phyloP scores from a whole-genome alignment of 805 yeast genomes.

The Teunomyces pallodes region DNA sequence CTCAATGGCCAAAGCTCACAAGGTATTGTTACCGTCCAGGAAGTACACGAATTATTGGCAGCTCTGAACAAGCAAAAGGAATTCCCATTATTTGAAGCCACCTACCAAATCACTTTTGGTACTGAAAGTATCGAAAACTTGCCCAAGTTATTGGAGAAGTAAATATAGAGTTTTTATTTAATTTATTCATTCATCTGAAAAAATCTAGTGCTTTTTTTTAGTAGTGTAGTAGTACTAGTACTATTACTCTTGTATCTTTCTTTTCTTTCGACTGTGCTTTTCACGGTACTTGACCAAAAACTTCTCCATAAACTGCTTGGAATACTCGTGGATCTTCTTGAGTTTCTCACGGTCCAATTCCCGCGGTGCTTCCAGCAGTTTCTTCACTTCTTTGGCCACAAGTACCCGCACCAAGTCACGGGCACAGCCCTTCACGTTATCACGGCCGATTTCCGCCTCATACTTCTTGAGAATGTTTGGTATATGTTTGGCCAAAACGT shows the following conservation, averaged over 20 bases:
- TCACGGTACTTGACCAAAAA: conserved; percentile 48
- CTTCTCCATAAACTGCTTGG: conserved; percentile 64
- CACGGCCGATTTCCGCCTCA: conserved; percentile 66
- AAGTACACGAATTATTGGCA: conserved; percentile 45
- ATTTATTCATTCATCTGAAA: neutral
- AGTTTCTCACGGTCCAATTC: conserved; percentile 64
- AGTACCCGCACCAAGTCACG: conserved; percentile 70
- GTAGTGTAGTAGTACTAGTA: neutral
- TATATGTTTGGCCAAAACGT: conserved; percentile 64
- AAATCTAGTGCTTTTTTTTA: too few species aligned
- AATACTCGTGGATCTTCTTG: conserved; percentile 66
- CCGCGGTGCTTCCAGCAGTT: conserved; percentile 41
- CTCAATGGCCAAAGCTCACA: conserved; percentile 48
- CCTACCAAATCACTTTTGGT: conserved; percentile 43
- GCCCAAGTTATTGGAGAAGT: conserved; percentile 36
- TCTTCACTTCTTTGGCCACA: conserved; percentile 63
- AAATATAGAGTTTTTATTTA: neutral
- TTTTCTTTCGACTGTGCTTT: conserved; percentile 24
- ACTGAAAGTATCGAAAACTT: conserved; percentile 40
- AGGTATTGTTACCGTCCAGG: conserved; percentile 46
- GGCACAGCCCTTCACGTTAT: conserved; percentile 72
- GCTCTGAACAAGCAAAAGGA: conserved; percentile 31
- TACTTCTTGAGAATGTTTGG: conserved; percentile 76
- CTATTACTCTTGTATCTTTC: conserved; percentile 12
- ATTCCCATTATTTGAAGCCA: conserved; percentile 47